phyloP scores from a whole-genome alignment of 2,329 filamentous ascomycete species.

The Nigrospora oryzae region DNA sequence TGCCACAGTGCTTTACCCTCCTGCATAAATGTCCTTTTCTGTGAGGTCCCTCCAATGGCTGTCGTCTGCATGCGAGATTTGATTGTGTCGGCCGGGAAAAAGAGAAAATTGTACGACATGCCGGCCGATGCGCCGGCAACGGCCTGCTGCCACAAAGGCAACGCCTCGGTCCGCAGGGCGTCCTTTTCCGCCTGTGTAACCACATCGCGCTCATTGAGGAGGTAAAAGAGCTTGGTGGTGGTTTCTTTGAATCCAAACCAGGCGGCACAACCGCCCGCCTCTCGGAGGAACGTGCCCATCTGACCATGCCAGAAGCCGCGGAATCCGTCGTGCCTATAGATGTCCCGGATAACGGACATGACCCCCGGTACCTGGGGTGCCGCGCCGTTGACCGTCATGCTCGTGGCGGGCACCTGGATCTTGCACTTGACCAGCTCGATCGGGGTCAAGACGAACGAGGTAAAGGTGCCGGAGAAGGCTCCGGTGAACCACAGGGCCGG shows the following conservation, averaged over 20 bases:
- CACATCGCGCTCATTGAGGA: slow-evolving; percentile 36
- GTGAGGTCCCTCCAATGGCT: slow-evolving; percentile 48
- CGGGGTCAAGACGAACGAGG: slow-evolving; percentile 84
- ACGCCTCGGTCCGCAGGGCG: slow-evolving; percentile 35
- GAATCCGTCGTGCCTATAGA: slow-evolving; percentile 77
- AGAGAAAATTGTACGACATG: slow-evolving; percentile 92
- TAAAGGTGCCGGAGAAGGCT: slow-evolving; percentile 79
- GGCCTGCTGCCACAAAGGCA: slow-evolving; percentile 83
- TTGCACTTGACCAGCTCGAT: slow-evolving; percentile 98
- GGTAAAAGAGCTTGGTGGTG: slow-evolving; percentile 61
- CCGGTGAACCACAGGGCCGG: slow-evolving; percentile 70
- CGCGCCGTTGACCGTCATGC: slow-evolving; percentile 27
- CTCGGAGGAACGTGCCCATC: slow-evolving; percentile 83
- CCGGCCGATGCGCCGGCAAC: slow-evolving; percentile 80
- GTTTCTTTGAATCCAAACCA: slow-evolving; percentile 95
- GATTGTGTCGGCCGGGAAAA: slow-evolving; percentile 95
- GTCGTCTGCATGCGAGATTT: slow-evolving; percentile 96
- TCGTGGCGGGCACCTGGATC: slow-evolving; percentile 66
- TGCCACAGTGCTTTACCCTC: slow-evolving; percentile 71
- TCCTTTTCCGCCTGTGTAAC: slow-evolving; percentile 29
- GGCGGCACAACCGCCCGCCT: slow-evolving; percentile 85
- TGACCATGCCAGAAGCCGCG: slow-evolving; percentile 93
- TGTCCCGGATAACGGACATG: slow-evolving; percentile 62
- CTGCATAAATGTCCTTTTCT: slow-evolving; percentile 56
- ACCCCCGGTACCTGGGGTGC: slow-evolving; percentile 47